Evolutionary conservation across 176 grass and related monocot species (phyloP).

Genomic region (Musa acuminata): DNA sequence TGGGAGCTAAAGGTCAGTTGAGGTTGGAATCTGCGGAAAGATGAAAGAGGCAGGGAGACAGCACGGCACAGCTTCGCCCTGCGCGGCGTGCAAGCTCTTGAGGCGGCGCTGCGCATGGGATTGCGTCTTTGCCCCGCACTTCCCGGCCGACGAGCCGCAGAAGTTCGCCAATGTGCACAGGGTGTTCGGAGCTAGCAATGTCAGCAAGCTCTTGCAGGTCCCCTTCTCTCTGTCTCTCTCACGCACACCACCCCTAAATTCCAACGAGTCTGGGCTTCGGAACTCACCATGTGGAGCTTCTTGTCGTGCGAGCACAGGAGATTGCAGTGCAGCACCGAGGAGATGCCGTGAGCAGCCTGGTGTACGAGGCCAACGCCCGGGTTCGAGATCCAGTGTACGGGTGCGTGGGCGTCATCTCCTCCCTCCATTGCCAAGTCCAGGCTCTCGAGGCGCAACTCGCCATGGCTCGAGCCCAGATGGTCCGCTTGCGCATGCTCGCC

Average conservation of each 20-base stretch:
- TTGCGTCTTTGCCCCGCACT: slow-evolving; percentile 12
- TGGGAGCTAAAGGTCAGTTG: not conserved
- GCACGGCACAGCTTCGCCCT: slow-evolving; percentile 5
- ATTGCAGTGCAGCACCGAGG: slow-evolving; percentile 73
- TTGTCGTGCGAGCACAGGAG: slow-evolving; percentile 40
- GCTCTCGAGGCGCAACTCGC: slow-evolving; percentile 78
- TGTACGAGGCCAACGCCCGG: slow-evolving; percentile 97
- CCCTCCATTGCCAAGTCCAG: slow-evolving; percentile 93
- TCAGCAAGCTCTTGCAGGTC: slow-evolving; percentile 26
- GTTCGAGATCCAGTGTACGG: slow-evolving; percentile 88
- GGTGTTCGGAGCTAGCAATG: slow-evolving; percentile 18
- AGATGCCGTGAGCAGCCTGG: slow-evolving; percentile 93
- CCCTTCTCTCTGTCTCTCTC: not conserved
- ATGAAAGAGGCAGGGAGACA: not conserved
- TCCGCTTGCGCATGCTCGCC: slow-evolving; percentile 51
- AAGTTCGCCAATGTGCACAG: slow-evolving; percentile 20
- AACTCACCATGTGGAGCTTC: too few species aligned
- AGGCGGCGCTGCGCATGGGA: slow-evolving; percentile 15
- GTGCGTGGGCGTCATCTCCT: slow-evolving; percentile 83
- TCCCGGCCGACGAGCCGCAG: slow-evolving; percentile 16
- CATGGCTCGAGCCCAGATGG: slow-evolving; percentile 80
- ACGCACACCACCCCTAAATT: not conserved
- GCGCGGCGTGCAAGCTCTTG: slow-evolving; percentile 17
- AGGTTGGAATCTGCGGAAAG: not conserved
- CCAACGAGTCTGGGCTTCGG: not conserved